These are phyloP conservation scores for Ophiostoma australiae DNA, from an alignment of 2,329 filamentous ascomycete species.

Conservation along the genomic window DNA sequence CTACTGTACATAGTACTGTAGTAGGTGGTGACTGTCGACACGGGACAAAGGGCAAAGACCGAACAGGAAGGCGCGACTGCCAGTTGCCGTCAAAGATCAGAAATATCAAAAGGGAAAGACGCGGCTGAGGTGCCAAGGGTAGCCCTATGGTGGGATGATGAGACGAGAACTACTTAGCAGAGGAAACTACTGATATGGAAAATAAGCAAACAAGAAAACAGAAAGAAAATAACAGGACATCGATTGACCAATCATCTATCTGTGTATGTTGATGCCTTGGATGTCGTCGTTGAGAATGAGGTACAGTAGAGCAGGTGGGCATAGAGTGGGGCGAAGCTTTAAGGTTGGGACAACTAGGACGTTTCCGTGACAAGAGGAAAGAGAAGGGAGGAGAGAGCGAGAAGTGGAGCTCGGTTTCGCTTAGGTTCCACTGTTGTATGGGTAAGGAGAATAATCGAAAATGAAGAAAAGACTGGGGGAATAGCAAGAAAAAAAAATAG, in stretches of 20 bases:
- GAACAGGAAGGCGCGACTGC: background rate
- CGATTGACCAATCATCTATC: background rate
- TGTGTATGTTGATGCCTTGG: slow-evolving; percentile 13
- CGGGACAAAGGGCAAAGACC: background rate
- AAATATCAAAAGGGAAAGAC: background rate
- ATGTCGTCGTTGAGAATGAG: background rate
- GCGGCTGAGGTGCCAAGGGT: background rate
- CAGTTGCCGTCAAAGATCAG: too few relatives aligned
- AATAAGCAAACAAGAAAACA: background rate
- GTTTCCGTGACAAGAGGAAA: background rate
- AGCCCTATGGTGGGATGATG: slow-evolving; percentile 3
- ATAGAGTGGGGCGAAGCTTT: background rate
- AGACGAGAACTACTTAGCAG: background rate
- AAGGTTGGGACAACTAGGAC: background rate
- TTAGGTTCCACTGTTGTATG: slow-evolving; percentile 1
- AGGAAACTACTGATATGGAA: background rate
- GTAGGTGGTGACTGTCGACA: background rate
- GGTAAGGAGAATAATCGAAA: background rate
- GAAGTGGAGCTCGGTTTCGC: slow-evolving; percentile 8
- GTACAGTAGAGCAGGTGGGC: background rate
- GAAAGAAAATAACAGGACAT: background rate
- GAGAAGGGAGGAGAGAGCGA: background rate
- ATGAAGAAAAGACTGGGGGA: background rate
- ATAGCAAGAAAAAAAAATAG: background rate
- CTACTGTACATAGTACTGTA: background rate